Evolutionary conservation across 768 basidiomycete genomes (phyloP).

Genomic region (Pisolithus albus): DNA sequence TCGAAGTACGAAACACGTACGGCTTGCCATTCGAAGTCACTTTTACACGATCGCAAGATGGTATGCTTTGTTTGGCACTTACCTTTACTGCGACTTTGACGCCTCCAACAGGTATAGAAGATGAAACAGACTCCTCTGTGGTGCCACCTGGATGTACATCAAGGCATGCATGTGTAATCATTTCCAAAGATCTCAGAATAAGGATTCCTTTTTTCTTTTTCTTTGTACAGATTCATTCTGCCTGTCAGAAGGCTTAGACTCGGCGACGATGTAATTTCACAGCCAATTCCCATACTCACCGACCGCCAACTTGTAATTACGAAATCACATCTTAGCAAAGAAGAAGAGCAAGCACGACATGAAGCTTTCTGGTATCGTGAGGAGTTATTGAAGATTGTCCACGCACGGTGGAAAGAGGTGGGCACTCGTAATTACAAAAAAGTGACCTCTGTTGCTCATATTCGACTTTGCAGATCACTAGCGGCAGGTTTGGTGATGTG

Average conservation of each 20-base stretch:
- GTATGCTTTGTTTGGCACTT: conserved; percentile 27
- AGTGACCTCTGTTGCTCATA: neutral
- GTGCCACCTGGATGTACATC: conserved; percentile 87
- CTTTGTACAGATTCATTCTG: conserved; percentile 46
- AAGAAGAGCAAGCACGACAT: conserved; percentile 57
- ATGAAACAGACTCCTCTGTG: conserved; percentile 42
- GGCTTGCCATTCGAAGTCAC: conserved; percentile 87
- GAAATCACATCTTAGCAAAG: conserved; percentile 54
- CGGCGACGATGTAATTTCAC: conserved; percentile 46
- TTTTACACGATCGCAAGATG: conserved; percentile 61
- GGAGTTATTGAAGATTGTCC: conserved; percentile 63
- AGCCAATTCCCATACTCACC: conserved; percentile 76
- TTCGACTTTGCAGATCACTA: conserved; percentile 54
- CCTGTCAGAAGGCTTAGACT: conserved; percentile 69
- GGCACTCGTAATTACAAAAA: neutral
- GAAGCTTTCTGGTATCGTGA: conserved; percentile 97
- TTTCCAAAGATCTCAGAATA: neutral
- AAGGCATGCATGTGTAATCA: conserved; percentile 41
- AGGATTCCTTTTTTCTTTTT: neutral
- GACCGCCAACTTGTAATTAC: conserved; percentile 88
- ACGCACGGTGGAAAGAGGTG: conserved; percentile 84
- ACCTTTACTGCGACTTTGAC: neutral
- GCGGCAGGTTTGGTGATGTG: conserved; percentile 67
- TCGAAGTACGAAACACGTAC: conserved; percentile 91
- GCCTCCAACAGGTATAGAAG: conserved; percentile 32